A percentile compares a stretch with the other conserved stretches of the same genome.
These are phyloP conservation scores for Irpex sp. DNA, from an alignment of 1,284 basidiomycete genomes.

Conservation along the genomic window DNA sequence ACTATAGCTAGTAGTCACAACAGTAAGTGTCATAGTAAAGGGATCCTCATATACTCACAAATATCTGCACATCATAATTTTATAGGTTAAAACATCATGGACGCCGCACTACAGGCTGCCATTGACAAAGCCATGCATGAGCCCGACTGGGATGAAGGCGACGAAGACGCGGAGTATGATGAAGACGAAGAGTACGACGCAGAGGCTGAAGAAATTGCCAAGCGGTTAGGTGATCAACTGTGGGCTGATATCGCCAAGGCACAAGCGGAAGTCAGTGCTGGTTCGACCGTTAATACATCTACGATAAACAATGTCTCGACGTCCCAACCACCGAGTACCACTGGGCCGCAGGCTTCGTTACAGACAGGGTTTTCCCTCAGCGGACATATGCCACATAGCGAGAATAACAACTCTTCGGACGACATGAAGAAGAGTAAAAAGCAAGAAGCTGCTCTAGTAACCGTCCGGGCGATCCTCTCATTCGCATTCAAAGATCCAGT, in stretches of 20 bases:
- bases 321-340: neutral
- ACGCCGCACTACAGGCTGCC: constrained; percentile 2
- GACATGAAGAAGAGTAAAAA: constrained; percentile 25
- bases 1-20: no score
- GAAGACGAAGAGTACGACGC: constrained; percentile 65
- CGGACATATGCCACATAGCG: neutral
- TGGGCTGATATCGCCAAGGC: constrained; percentile 69
- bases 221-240: constrained; percentile 63
- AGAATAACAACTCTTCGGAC: neutral
- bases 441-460: constrained; percentile 53
- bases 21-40: no score
- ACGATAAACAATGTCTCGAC: neutral
- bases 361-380: neutral
- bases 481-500: constrained; percentile 52
- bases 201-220: constrained; percentile 68
- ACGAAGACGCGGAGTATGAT: constrained; percentile 36
- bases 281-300: constrained; percentile 10
- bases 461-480: constrained; percentile 57
- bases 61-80: neutral
- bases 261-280: constrained; percentile 39
- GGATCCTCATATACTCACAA: no score
- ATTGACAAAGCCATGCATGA: constrained; percentile 3
- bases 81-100: neutral
- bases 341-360: neutral
- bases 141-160: constrained; percentile 36